phyloP scores from a whole-genome alignment of 163 green algal genomes.

The Prototheca wickerhamii region DNA sequence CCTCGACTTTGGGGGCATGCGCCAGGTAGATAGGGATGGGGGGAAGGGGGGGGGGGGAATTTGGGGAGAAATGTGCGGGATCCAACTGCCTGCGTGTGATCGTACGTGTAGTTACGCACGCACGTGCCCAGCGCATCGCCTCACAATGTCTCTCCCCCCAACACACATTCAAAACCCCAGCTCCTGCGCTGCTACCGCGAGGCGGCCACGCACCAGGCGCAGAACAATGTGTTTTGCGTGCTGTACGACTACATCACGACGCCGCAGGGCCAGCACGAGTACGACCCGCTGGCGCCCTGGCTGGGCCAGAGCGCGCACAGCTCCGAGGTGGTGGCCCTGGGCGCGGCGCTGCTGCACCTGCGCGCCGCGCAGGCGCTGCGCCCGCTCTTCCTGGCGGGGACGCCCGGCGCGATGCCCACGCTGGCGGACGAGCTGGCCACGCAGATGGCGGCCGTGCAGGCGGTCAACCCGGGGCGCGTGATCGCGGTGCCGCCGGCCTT shows the following conservation, averaged over 20 bases:
- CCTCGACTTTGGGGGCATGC: slow-evolving; percentile 42
- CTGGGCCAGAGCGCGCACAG: slow-evolving; percentile 15
- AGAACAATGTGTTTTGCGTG: slow-evolving; percentile 19
- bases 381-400: slow-evolving; percentile 16
- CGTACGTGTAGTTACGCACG: neutral
- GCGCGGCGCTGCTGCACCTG: slow-evolving; percentile 16
- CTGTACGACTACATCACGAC: slow-evolving; percentile 18
- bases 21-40: slow-evolving; percentile 24
- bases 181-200: slow-evolving; percentile 22
- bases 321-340: slow-evolving; percentile 12
- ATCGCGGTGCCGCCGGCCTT: slow-evolving; percentile 14
- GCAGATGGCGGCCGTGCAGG: slow-evolving; percentile 20
- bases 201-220: slow-evolving; percentile 6
- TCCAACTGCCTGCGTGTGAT: no score
- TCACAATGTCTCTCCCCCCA: neutral
- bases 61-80: neutral
- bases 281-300: slow-evolving; percentile 11
- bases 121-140: neutral
- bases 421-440: slow-evolving; percentile 6
- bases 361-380: slow-evolving; percentile 10
- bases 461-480: slow-evolving; percentile 13
- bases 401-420: slow-evolving; percentile 4
- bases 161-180: neutral
- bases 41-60: neutral
- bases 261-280: neutral